phyloP scores from a whole-genome alignment of 1,284 basidiomycete species.

The Apiotrichum sp. region DNA sequence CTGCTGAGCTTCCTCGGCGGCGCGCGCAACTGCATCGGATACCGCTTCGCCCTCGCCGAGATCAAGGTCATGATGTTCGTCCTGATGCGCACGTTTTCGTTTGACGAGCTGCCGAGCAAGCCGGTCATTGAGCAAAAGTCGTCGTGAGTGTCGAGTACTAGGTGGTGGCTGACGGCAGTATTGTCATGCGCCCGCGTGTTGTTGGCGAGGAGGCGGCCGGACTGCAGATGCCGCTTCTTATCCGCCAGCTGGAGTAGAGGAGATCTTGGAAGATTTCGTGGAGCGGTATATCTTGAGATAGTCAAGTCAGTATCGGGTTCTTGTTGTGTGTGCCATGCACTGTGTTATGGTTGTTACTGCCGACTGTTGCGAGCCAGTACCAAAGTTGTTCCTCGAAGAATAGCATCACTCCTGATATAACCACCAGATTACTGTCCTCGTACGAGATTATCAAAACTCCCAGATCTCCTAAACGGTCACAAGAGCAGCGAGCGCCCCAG shows the following conservation, averaged over 20 bases:
- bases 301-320: too few relatives aligned
- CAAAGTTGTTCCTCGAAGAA: too few relatives aligned
- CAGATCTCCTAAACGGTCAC: too few relatives aligned
- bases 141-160: neutral
- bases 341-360: too few relatives aligned
- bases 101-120: conserved; percentile 50
- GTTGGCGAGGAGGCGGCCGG: conserved; percentile 38
- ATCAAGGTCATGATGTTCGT: conserved; percentile 59
- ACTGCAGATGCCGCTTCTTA: conserved; percentile 42
- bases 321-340: too few relatives aligned
- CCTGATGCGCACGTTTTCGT: conserved; percentile 55
- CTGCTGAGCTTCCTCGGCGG: conserved; percentile 63
- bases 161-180: conserved; percentile 1
- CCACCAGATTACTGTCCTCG: too few relatives aligned
- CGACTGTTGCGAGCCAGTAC: too few relatives aligned
- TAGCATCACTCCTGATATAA: too few relatives aligned
- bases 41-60: conserved; percentile 62
- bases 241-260: conserved; percentile 6
- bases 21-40: conserved; percentile 64
- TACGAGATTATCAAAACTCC: too few relatives aligned
- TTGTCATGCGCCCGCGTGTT: conserved; percentile 45
- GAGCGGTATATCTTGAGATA: too few relatives aligned
- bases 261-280: too few relatives aligned
- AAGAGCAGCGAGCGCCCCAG: too few relatives aligned
- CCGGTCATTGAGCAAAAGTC: conserved; percentile 25